A percentile compares a stretch with the other conserved stretches of the same genome.
phyloP scores from a whole-genome alignment of 768 basidiomycete genomes.

The Suillus cothurnatus region DNA sequence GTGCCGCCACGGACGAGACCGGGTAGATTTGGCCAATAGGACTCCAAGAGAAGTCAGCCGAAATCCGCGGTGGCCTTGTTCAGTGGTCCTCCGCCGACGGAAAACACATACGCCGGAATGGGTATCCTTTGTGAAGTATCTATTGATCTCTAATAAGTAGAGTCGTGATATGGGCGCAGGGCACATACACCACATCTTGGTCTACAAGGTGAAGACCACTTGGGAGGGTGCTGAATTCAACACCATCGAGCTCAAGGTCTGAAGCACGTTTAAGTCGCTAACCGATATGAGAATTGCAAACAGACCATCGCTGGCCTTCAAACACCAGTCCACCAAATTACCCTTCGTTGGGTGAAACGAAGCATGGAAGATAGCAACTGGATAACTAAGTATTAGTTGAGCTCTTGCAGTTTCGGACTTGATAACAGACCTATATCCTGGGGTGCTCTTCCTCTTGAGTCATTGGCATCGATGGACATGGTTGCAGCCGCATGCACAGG shows the following conservation, averaged over 20 bases:
- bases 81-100: conserved; percentile 64
- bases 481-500: conserved; percentile 20
- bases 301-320: conserved; percentile 70
- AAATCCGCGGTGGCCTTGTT: conserved; percentile 77
- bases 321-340: conserved; percentile 77
- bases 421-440: conserved; percentile 51
- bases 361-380: conserved; percentile 83
- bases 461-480: conserved; percentile 28
- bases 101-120: conserved; percentile 78
- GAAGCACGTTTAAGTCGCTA: conserved; percentile 7
- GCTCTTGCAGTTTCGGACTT: background rate
- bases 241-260: conserved; percentile 68
- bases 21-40: conserved; percentile 61
- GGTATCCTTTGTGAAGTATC: conserved; percentile 72
- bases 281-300: background rate
- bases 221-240: conserved; percentile 82
- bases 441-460: conserved; percentile 40
- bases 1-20: conserved; percentile 79
- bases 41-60: conserved; percentile 79
- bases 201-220: conserved; percentile 83
- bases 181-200: conserved; percentile 72
- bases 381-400: background rate
- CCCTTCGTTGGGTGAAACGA: conserved; percentile 86
- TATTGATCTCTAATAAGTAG: conserved; percentile 26
- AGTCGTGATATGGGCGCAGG: background rate